These are phyloP conservation scores for Solanum okadae DNA, from an alignment of 257 asterid genomes.

Conservation along the genomic window DNA sequence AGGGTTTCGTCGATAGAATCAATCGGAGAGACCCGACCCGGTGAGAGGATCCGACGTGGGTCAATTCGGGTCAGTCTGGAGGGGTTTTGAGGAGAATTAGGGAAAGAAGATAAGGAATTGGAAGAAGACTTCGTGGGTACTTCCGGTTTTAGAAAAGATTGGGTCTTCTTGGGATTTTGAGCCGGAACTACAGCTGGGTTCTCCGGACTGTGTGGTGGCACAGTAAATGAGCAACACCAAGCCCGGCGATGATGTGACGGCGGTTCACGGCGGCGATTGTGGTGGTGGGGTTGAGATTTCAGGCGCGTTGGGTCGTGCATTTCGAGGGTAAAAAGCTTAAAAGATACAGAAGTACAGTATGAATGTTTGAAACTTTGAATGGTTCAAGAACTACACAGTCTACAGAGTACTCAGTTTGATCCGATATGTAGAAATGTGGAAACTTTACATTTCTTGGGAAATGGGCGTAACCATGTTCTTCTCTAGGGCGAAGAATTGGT, in stretches of 20 bases:
- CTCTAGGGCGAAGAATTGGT: neutral
- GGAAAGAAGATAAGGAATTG: conserved; percentile 18
- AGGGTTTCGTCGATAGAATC: conserved; percentile 9
- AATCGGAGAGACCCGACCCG: conserved; percentile 97
- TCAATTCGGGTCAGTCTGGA: conserved; percentile 11
- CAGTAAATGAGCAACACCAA: conserved; percentile 87
- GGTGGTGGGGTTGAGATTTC: conserved; percentile 14
- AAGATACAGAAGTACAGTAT: neutral
- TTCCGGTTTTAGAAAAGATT: conserved; percentile 16
- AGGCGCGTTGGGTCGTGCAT: conserved; percentile 34
- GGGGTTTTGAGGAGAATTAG: conserved; percentile 41
- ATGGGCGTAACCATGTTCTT: neutral
- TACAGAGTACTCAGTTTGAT: neutral
- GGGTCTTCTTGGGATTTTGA: conserved; percentile 31
- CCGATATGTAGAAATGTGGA: neutral
- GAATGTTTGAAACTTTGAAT: neutral
- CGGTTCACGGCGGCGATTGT: conserved; percentile 40
- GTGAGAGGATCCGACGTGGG: conserved; percentile 83
- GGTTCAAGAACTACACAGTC: neutral
- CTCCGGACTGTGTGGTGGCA: conserved; percentile 76
- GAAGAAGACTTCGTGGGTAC: conserved; percentile 19
- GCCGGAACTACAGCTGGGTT: conserved; percentile 9
- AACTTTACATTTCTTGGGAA: neutral
- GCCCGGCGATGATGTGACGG: conserved; percentile 51
- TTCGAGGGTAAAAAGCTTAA: neutral